Evolutionary conservation across 176 grass and related monocot species (phyloP).

Genomic region (Puya raimondii): DNA sequence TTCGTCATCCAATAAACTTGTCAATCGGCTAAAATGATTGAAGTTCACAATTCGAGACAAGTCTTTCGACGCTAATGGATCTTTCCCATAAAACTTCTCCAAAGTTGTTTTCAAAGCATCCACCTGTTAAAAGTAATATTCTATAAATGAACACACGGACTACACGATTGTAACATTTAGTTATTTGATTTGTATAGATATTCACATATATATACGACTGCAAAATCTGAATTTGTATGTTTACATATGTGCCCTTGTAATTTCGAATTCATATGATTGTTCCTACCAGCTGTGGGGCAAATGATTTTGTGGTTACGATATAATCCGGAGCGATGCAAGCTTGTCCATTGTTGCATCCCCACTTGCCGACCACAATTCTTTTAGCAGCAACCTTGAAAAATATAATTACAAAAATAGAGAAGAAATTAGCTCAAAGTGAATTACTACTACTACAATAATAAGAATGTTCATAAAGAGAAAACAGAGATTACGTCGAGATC

Average conservation of each 20-base stretch:
- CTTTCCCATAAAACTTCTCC: conserved; percentile 66
- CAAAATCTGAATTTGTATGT: no score
- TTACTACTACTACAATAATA: neutral
- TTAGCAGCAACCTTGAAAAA: conserved; percentile 46
- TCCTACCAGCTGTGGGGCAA: conserved; percentile 68
- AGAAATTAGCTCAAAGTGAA: neutral
- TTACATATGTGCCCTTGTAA: no score
- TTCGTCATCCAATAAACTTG: conserved; percentile 55
- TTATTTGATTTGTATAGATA: no score
- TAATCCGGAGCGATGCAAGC: conserved; percentile 96
- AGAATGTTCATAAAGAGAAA: neutral
- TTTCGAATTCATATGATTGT: neutral
- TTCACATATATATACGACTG: no score
- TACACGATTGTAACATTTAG: neutral
- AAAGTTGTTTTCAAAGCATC: conserved; percentile 54
- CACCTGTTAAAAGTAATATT: conserved; percentile 33
- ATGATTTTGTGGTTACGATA: conserved; percentile 83
- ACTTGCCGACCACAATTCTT: conserved; percentile 80
- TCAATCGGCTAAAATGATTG: conserved; percentile 52
- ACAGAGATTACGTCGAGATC: conserved; percentile 55
- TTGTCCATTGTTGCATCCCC: conserved; percentile 92
- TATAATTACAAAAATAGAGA: conserved; percentile 9
- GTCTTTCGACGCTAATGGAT: conserved; percentile 59
- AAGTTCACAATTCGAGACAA: conserved; percentile 78
- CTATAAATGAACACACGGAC: neutral